phyloP scores from a whole-genome alignment of 257 asterid species.

The Cordia subcordata region DNA sequence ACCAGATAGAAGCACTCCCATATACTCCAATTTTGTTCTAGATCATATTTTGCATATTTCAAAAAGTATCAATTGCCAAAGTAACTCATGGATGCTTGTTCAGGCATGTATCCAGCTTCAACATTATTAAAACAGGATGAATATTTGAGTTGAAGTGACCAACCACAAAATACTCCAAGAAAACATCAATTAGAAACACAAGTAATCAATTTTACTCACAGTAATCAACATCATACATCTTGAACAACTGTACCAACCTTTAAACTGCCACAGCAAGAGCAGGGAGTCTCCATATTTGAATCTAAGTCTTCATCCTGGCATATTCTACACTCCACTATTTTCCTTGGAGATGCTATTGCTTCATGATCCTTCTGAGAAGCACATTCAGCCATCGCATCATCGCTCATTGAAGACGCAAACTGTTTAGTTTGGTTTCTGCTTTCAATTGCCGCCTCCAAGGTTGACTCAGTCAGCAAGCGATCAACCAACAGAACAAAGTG shows the following conservation, averaged over 20 bases:
- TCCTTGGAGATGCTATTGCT: slow-evolving; percentile 47
- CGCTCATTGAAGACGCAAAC: slow-evolving; percentile 17
- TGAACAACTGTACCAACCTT: slow-evolving; percentile 47
- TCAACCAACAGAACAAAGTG: slow-evolving; percentile 94
- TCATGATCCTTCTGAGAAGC: slow-evolving; percentile 29
- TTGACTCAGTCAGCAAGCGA: slow-evolving; percentile 90
- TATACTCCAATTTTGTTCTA: too few relatives aligned
- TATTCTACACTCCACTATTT: slow-evolving; percentile 87
- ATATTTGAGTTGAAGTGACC: too few relatives aligned
- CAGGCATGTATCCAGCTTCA: too few relatives aligned
- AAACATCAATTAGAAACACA: too few relatives aligned
- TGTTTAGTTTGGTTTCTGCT: slow-evolving; percentile 46
- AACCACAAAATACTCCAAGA: too few relatives aligned
- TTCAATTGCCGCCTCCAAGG: slow-evolving; percentile 87
- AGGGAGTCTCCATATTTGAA: slow-evolving; percentile 86
- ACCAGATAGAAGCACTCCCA: too few relatives aligned
- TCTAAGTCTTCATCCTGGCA: slow-evolving; percentile 92
- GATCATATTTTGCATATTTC: too few relatives aligned
- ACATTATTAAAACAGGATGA: too few relatives aligned
- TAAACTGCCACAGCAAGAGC: slow-evolving; percentile 96
- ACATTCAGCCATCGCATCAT: slow-evolving; percentile 30
- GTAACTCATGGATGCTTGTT: too few relatives aligned
- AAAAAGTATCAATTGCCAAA: too few relatives aligned
- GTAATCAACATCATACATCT: not conserved
- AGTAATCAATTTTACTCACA: too few relatives aligned